Percentiles rank a stretch among this genome's conserved stretches.
Evolutionary conservation across 768 basidiomycete genomes (phyloP).

Genomic region (Mycena indigotica): DNA sequence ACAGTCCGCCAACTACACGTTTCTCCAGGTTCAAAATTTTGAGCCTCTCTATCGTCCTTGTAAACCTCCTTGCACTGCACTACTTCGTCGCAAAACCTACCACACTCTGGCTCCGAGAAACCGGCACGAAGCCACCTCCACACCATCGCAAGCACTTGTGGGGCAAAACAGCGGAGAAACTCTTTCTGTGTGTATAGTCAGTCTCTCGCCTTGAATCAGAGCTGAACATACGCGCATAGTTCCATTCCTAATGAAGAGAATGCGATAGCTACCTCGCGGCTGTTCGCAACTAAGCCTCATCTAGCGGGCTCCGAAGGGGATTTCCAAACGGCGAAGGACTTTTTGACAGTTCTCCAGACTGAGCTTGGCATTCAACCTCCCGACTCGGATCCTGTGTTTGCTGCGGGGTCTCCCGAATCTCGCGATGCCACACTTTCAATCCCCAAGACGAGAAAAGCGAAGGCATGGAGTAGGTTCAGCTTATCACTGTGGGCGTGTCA

Average conservation of each 20-base stretch:
- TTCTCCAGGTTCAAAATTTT: conserved; percentile 8
- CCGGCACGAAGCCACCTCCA: neutral
- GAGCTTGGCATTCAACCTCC: conserved; percentile 46
- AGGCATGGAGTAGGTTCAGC: conserved; percentile 48
- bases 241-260: conserved; percentile 53
- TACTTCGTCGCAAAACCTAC: conserved; percentile 3
- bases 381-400: conserved; percentile 45
- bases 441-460: conserved; percentile 39
- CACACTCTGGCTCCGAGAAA: conserved; percentile 7
- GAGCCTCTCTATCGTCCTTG: conserved; percentile 6
- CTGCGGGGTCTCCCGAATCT: conserved; percentile 59
- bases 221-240: conserved; percentile 30
- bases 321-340: conserved; percentile 56
- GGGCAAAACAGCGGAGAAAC: conserved; percentile 33
- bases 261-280: conserved; percentile 53
- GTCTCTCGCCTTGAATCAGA: neutral
- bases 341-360: conserved; percentile 53
- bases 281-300: conserved; percentile 58
- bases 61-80: conserved; percentile 13
- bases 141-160: conserved; percentile 14
- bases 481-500: neutral
- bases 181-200: conserved; percentile 29
- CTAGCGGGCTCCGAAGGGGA: conserved; percentile 62
- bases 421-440: conserved; percentile 55
- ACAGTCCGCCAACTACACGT: conserved; percentile 7